Evolutionary conservation across 1,284 basidiomycete species (phyloP).

Genomic region (Albatrellus sp.): DNA sequence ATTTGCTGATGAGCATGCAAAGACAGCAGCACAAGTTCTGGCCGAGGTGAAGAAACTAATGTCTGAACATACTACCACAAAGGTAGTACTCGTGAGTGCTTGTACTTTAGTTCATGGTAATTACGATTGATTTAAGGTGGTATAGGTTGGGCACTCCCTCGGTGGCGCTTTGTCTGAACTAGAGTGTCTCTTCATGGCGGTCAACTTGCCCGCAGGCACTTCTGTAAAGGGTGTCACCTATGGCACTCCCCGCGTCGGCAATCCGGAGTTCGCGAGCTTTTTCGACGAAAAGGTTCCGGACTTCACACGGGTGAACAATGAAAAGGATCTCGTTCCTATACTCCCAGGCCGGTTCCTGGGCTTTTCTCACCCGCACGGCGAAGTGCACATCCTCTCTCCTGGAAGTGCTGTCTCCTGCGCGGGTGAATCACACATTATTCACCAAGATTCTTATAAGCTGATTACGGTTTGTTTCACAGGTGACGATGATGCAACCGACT

Average conservation of each 20-base stretch:
- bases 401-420: constrained; percentile 21
- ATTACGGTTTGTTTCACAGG: constrained; percentile 2
- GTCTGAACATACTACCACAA: constrained; percentile 18
- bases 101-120: neutral
- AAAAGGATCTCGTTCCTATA: constrained; percentile 25
- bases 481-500: constrained; percentile 13
- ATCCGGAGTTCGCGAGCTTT: constrained; percentile 19
- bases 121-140: neutral
- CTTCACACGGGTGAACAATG: constrained; percentile 26
- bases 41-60: constrained; percentile 25
- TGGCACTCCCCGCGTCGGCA: constrained; percentile 27
- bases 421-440: constrained; percentile 6
- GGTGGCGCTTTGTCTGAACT: constrained; percentile 28
- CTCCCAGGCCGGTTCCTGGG: constrained; percentile 27
- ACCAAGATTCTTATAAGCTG: neutral
- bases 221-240: constrained; percentile 24
- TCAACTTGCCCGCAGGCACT: constrained; percentile 22
- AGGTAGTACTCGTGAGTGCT: constrained; percentile 23
- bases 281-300: constrained; percentile 22
- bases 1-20: constrained; percentile 33
- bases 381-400: constrained; percentile 22
- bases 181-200: constrained; percentile 23
- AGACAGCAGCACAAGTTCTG: constrained; percentile 26
- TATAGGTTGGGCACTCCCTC: constrained; percentile 25
- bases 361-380: constrained; percentile 23